Base-by-base conservation (phyloP, 2,329 filamentous ascomycete genomes). In the Leptodontidium sp. region DNA sequence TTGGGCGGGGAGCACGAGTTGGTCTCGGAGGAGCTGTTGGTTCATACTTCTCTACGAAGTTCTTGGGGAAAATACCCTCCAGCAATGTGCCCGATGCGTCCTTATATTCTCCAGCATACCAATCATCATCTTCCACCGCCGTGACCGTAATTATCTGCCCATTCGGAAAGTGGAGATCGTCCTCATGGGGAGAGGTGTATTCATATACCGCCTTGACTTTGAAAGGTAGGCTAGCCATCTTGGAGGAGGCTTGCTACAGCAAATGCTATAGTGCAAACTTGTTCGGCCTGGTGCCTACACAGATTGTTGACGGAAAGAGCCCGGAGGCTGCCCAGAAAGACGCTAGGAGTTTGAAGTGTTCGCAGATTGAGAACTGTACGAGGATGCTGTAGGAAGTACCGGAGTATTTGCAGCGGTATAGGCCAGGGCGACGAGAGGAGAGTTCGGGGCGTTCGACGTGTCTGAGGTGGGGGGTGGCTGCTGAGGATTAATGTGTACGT, bases 11-110 rank as follows among this genome's bases (percentile, higher is more conserved):
- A 17, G 88, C 84, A 76, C 96, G 90, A 71, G 88, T 87, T 68
- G 96, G 96, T 68, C 96, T 90, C 69, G 94, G 93, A 69, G 96
- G 96, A 72, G 95, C 91, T 67, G 90, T 91, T 47, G 96, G 96
- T 80, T 98, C 95, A 81, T 93, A 97, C 82, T 91, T 93, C 81
- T 99, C 96, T 77, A 99, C 96, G 79, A 99, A 99, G 82, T 98
- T 99, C 79, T 92, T 91, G 63, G 94, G 95, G 80, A 98, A 98
- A 76, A 98, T 92, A 74, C 95, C 95, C 78, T 94, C 90, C 78
- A 90, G 88, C 81, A 91, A 93, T 71, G 81, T 82, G 67, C 96
- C 96, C 64, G 85, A 81, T 69, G 89, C 88, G 81, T 97, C 93
- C 72, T 90, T 83, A 80, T 97, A 98, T 81, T 96, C 91, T 74